Base-by-base conservation (phyloP, 805 yeast genomes). In the Candida germanica region DNA sequence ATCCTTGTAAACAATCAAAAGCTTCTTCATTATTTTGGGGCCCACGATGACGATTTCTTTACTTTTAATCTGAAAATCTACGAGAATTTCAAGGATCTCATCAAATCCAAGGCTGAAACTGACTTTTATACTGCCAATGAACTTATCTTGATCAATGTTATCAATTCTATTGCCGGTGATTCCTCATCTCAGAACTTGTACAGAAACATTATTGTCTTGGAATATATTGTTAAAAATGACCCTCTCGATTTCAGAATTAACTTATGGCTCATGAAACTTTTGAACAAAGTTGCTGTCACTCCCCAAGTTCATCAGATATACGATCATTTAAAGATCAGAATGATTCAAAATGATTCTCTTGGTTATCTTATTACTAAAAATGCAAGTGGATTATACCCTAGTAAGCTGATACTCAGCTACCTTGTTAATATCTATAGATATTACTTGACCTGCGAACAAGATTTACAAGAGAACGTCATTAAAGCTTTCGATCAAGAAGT, bases 61-160 rank as follows among this genome's bases (percentile, higher is more conserved):
- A 23, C 29, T 2, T 44, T 61, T 10, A 38, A 33, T 29, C 49
- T 51, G 52, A 37, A 40, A 17, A 42, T 53, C 12, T 49, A 47
- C 29, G 35, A 42, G 58, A 58, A 31, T n/a, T 42, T 32, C 19
- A 17, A 33, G 8, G 30, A 34, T 1, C 21, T 42, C 48, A 66
- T 15, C 26, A 36, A 44, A 36, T 42, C 43, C 28, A 37, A 62
- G 24, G 16, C 25, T 2, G 40, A 41, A 8, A 44, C 49, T 26
- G 96, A 88, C 53, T 83, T 82, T 53, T 83, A 80, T 43, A 54
- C 77, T 2, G 85, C 83, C 5, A 79, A 83, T 42, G 87, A 81
- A 36, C 72, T 85, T 31, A 56, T 85, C 7, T 53, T 87, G 5
- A 56, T 81, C 31, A 74, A 80, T 1, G 69, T 79, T 0, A 39